Evolutionary conservation across 768 basidiomycete species (phyloP), one percentile per base, ranked within the genome.

Genomic region (Sporobolomyces pararoseus): DNA sequence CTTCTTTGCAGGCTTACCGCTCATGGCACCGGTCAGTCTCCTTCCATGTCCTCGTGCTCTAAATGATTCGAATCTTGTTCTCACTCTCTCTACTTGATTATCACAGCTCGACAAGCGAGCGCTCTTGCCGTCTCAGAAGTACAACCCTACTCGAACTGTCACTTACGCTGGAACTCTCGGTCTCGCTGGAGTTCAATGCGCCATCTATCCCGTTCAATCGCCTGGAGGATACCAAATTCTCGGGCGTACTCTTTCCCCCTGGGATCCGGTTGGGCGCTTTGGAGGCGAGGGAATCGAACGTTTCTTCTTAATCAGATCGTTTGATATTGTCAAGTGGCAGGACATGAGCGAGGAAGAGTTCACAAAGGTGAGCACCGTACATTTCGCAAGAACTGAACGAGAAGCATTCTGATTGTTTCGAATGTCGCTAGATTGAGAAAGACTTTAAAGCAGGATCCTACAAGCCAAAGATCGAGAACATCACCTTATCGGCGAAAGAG

Each of bases 151-250:
- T 0, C 80, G 87, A 12, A 86, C 86, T 0, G 86, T 81, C 68
- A 89, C 88, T 0, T 85, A 87, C 0, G 76, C 87, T 84, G 88
- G 87, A 16, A 86, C 87, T 0, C 82, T 88, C n/a, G 87, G 87
- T 1, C 85, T 87, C 27, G 88, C 87, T 2, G 87, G 88, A 0
- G 82, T 85, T 0, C 83, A 87, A 5, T 83, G 85, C 6, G 87
- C 86, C 0, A 87, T 87, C 46, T 87, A 87, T 72, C 86, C 86
- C 0, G 82, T 86, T 65, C 72, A 10, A 70, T 72, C 31, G 7
- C 68, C 68, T 1, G 87, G 87, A 27, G 86, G 87, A 0, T 87
- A 88, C 76, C 85, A 86, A 73, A 78, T 87, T 9, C 86, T 83
- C 70, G 87, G 85, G 0, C 81, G 87, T 31, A 85, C 88, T 0